Base-by-base conservation (phyloP, 2,329 filamentous ascomycete species). In the Claviceps pusilla region DNA sequence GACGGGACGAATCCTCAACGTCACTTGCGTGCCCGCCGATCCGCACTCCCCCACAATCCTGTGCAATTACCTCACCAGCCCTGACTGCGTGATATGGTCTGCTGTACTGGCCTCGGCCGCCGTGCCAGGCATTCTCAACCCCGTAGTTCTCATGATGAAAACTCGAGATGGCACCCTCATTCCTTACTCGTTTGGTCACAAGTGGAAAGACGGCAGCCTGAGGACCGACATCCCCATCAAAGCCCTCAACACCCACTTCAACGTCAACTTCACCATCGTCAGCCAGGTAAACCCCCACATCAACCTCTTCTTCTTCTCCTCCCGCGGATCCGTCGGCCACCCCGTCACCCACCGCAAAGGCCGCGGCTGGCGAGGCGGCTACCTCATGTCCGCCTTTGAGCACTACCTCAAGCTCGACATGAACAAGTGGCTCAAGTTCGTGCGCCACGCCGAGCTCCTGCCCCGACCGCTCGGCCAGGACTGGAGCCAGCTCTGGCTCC, bases 271-370 rank as follows among this genome's bases (percentile, higher is more conserved):
- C 69, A 91, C 87, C 59, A 90, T 98, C 59, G 93, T 84, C 61
- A 78, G 76, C 60, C 80, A 89, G 71, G 91, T 96, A 50, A 98
- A 98, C 67, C 93, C 93, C 1, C 93, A 98, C 67, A 91, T 98
- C 69, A 97, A 95, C 64, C 82, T 97, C 33, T 98, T 98, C 76
- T 97, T 98, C 78, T 98, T 97, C 75, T 93, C 87, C 35, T 95
- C 90, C 0, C 81, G 93, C 37, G 93, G 93, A 12, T 86, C 87
- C 0, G 91, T 97, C 10, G 93, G 93, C 5, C 84, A 88, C 52
- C 93, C 93, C 10, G 93, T 97, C 19, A 96, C 90, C 0, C 93
- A 98, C 68, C 86, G 93, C 54, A 85, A 86, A 61, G 93, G 93
- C 5, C 86, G 89, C 49, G 93, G 93, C 54, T 98, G 93, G 93